Evolutionary conservation across 257 asterid species (phyloP), one percentile per base, ranked within the genome.

Genomic region (Capsicum baccatum): DNA sequence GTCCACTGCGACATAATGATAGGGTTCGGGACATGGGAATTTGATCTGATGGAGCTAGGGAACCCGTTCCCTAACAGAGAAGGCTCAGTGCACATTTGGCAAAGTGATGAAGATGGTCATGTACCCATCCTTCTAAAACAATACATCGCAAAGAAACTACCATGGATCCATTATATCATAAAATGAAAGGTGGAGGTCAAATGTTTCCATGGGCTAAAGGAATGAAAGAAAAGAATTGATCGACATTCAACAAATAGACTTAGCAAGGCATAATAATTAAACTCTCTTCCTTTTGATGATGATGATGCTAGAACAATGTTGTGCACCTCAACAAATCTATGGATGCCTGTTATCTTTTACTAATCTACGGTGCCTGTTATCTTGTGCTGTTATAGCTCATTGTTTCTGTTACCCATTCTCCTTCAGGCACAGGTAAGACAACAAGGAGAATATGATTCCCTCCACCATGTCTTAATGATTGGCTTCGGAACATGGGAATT

Each of bases 401-500:
- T 74, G 47, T 74, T 74, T 74, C 47, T 52, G 37, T 21, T 76
- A 13, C 80, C 7, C 81, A 74, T 21, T 74, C 8, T 50, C 62
- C 62, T 11, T 81, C 93, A 89, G 95, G 90, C 88, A 19, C 80
- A 86, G 14, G 42, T 88, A 80, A 91, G 90, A 56, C 98, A 93
- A 35, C 99, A 96, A 89, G 99, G 99, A n/a, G 95, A 91, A 80
- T 90, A 73, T 21, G 97, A 90, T 87, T 89, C 97, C 44, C 84
- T 92, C 74, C 92, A 90, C 85, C 94, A 95, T 15, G 99, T 94
- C 88, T 1, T 90, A 85, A 91, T 85, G 48, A 47, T 93, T 78
- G 93, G 93, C 39, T 96, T 93, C 3, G 98, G 98, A 76, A 90
- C 76, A 16, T 96, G 97, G 98, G 99, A 96, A 62, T 96, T 96